Conservation (phyloP, 805 yeast species). For the Lipomyces oligophaga region DNA sequence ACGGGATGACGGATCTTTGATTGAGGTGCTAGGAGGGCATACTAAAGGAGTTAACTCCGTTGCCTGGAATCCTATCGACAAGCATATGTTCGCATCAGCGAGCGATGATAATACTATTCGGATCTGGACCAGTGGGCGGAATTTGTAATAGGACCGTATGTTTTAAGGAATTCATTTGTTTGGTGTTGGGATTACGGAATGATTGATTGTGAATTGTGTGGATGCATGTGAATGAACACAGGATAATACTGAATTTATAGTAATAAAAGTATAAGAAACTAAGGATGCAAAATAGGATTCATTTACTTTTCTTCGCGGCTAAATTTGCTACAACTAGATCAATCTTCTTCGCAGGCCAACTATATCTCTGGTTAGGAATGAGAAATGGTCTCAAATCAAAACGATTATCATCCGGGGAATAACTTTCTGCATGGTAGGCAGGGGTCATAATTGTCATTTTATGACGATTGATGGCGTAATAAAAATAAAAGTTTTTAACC, state of each 20-base stretch:
- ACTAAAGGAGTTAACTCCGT: constrained; percentile 68
- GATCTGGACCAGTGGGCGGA: constrained; percentile 21
- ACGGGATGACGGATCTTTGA: constrained; percentile 60
- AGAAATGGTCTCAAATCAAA: constrained; percentile 95
- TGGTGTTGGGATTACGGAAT: background rate
- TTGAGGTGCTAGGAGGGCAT: constrained; percentile 62
- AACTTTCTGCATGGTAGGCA: constrained; percentile 94
- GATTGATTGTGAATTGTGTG: too few species aligned
- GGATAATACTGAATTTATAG: too few species aligned
- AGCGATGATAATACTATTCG: constrained; percentile 68
- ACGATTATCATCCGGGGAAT: constrained; percentile 96
- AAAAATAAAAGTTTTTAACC: constrained; percentile 88
- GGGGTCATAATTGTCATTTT: constrained; percentile 98
- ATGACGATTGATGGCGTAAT: constrained; percentile 91
- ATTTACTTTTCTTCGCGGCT: constrained; percentile 35
- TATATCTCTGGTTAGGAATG: constrained; percentile 73
- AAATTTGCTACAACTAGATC: constrained; percentile 64
- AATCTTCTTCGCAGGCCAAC: constrained; percentile 86
- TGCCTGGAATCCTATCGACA: constrained; percentile 58
- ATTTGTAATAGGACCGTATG: too few species aligned
- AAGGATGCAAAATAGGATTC: too few species aligned
- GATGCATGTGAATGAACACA: too few species aligned
- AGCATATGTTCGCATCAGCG: constrained; percentile 67
- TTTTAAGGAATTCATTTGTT: background rate
- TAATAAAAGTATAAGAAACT: too few species aligned